These are phyloP conservation scores for Amanita subjunquillea DNA, from an alignment of 768 basidiomycete species.

Conservation along the genomic window DNA sequence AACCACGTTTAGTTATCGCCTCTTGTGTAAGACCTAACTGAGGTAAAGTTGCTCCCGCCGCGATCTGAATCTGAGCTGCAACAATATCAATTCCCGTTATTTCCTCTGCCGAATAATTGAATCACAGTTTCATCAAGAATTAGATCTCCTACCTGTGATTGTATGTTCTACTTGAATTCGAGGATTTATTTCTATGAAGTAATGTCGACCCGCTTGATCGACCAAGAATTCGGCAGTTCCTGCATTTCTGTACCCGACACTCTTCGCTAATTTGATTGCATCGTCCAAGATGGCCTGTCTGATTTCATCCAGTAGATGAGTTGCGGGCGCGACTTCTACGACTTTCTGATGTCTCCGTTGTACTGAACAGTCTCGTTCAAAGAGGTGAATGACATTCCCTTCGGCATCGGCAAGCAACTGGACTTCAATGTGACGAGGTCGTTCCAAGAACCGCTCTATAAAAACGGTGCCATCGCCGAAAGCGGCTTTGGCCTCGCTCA, in stretches of 20 bases:
- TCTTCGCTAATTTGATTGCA: conserved; percentile 90
- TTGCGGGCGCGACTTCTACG: conserved; percentile 96
- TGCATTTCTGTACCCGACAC: conserved; percentile 92
- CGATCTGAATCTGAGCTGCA: conserved; percentile 98
- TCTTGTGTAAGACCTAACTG: conserved; percentile 96
- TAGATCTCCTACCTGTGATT: conserved; percentile 66
- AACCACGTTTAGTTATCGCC: conserved; percentile 90
- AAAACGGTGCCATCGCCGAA: conserved; percentile 99
- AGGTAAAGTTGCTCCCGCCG: conserved; percentile 92
- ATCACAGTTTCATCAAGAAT: conserved; percentile 2
- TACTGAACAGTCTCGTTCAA: conserved; percentile 98
- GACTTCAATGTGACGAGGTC: conserved; percentile 96
- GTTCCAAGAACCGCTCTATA: conserved; percentile 95
- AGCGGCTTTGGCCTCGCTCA: conserved; percentile 89
- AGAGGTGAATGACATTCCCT: conserved; percentile 95
- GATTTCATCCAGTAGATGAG: conserved; percentile 84
- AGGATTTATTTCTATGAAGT: conserved; percentile 99
- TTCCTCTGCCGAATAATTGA: conserved; percentile 56
- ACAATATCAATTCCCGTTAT: conserved; percentile 99
- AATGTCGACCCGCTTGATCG: conserved; percentile 91
- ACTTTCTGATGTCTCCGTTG: conserved; percentile 98
- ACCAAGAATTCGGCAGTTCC: conserved; percentile 98
- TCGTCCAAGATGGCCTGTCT: conserved; percentile 81
- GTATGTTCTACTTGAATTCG: conserved; percentile 99
- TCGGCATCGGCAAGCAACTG: conserved; percentile 86